Evolutionary conservation across 2,329 filamentous ascomycete genomes (phyloP).

Genomic region (Plectosphaerella sp.): DNA sequence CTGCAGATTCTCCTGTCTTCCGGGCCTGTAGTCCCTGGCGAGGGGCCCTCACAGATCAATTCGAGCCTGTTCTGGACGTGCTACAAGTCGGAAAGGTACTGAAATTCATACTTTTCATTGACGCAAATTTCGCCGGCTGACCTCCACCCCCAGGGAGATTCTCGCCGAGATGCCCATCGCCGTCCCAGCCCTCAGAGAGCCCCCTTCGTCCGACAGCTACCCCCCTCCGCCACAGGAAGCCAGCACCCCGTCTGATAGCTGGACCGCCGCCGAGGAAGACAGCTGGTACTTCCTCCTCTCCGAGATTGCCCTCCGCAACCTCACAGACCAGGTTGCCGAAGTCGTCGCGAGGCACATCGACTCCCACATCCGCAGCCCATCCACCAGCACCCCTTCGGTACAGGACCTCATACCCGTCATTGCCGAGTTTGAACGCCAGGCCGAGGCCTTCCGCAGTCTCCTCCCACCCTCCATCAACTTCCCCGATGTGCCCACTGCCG

Average conservation of each 20-base stretch:
- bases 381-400: neutral
- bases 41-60: neutral
- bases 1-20: neutral
- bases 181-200: neutral
- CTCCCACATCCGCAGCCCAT: neutral
- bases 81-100: neutral
- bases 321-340: conserved; percentile 1
- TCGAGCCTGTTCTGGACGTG: conserved; percentile 1
- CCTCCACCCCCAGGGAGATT: neutral
- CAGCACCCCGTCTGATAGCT: neutral
- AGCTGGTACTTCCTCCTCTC: conserved; percentile 2
- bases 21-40: neutral
- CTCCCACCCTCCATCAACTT: neutral
- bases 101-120: too few relatives aligned
- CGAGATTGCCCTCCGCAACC: neutral
- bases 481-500: neutral
- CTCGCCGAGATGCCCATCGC: neutral
- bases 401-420: neutral
- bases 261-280: neutral
- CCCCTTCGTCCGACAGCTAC: neutral
- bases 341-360: neutral
- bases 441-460: neutral
- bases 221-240: neutral
- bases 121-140: neutral
- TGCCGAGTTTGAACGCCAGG: neutral